Percentiles rank a stretch among this genome's conserved stretches.
phyloP scores from a whole-genome alignment of 83 land plant species.

The Picea engelmannii region DNA sequence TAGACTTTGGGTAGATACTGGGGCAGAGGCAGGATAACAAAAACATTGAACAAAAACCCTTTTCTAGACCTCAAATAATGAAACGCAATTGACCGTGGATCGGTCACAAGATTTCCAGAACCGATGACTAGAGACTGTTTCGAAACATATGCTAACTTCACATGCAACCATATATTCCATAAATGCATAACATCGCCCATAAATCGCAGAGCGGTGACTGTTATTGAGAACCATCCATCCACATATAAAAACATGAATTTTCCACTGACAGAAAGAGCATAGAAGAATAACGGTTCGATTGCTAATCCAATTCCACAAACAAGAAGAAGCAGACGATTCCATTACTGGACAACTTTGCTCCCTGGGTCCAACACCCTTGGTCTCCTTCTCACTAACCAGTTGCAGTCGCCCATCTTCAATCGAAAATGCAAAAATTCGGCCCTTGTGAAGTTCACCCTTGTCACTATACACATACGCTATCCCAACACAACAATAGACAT shows the following conservation, averaged over 20 bases:
- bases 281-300: conserved; percentile 89
- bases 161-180: conserved; percentile 84
- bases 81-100: conserved; percentile 29
- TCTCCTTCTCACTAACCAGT: too few species aligned
- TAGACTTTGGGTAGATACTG: conserved; percentile 89
- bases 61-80: conserved; percentile 46
- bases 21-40: conserved; percentile 83
- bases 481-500: too few species aligned
- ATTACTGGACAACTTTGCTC: conserved; percentile 52
- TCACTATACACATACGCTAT: too few species aligned
- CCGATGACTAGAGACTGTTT: conserved; percentile 40
- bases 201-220: conserved; percentile 69
- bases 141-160: conserved; percentile 46
- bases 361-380: conserved; percentile 53
- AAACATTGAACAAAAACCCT: conserved; percentile 74
- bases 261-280: conserved; percentile 65
- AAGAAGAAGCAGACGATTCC: conserved; percentile 78
- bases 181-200: conserved; percentile 71
- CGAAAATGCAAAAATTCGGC: too few species aligned
- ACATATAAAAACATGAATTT: conserved; percentile 69
- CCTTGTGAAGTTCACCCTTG: too few species aligned
- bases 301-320: conserved; percentile 66
- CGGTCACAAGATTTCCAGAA: conserved; percentile 27
- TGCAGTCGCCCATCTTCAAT: too few species aligned
- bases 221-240: conserved; percentile 74